Evolutionary conservation across 306 rosid species (phyloP).

Genomic region (Crotalaria pallida): DNA sequence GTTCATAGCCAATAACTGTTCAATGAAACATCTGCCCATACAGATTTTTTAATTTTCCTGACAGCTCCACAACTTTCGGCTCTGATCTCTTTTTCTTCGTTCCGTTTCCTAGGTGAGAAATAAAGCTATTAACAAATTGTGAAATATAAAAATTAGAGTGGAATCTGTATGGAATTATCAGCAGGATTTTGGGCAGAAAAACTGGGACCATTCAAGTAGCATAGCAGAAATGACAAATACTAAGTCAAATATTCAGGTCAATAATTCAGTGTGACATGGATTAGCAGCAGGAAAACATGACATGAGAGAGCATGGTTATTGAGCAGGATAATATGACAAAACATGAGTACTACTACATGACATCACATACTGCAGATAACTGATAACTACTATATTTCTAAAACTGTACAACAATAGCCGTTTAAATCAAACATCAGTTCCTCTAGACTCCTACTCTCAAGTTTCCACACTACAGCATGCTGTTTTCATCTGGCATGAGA

Average conservation of each 20-base stretch:
- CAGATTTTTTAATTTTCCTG: slow-evolving; percentile 11
- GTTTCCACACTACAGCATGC: slow-evolving; percentile 22
- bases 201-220: slow-evolving; percentile 13
- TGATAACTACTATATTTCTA: slow-evolving; percentile 33
- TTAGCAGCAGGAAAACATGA: not conserved
- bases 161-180: slow-evolving; percentile 7
- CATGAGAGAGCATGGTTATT: not conserved
- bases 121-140: not conserved
- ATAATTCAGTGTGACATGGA: not conserved
- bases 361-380: slow-evolving; percentile 24
- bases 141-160: not conserved
- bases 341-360: not conserved
- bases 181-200: slow-evolving; percentile 25
- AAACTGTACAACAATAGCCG: slow-evolving; percentile 64
- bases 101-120: not conserved
- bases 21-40: slow-evolving; percentile 11
- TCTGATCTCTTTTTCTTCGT: not conserved
- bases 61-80: slow-evolving; percentile 35
- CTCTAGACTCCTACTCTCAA: slow-evolving; percentile 32
- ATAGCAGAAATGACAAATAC: not conserved
- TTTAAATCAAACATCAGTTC: slow-evolving; percentile 22
- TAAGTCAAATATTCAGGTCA: not conserved
- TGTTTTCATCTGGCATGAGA: slow-evolving; percentile 30
- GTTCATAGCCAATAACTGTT: slow-evolving; percentile 8
- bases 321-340: not conserved